Evolutionary conservation across 2,329 filamentous ascomycete species (phyloP), one percentile per base, ranked within the genome.

Genomic region (Ophiocordyceps camponoti-leonardi): DNA sequence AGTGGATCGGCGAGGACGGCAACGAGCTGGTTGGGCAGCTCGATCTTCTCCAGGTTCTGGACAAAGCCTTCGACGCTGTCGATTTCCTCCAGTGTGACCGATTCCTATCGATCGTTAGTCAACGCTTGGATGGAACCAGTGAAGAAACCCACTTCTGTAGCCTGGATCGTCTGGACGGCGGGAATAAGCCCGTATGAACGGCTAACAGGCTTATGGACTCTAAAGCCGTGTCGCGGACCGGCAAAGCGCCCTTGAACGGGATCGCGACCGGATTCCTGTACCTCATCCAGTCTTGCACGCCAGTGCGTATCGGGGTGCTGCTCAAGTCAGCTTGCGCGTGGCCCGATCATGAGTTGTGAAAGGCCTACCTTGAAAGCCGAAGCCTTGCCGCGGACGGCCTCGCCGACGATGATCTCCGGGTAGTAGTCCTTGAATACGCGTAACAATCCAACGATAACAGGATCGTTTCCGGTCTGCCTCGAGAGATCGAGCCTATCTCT

Each of bases 381-480:
- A 1, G 77, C 76, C 48, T 73, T 72, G 35, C 76, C 76, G 45
- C 69, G 67, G 28, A 77, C 73, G 4, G 75, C 68, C 50, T 82
- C 81, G 20, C 81, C 83, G 14, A 90, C 73, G 48, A 93, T 85
- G 46, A 93, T 85, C 58, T 94, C 86, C 0, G 86, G 86, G 55
- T 90, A 93, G 61, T 90, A 93, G 58, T 90, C 86, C 58, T 92
- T 92, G 66, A 81, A 93, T n/a, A 90, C 77, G 46, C 82, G 75
- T 44, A 93, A 66, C 18, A 94, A 67, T 3, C 83, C 83, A 35
- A 83, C 71, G 33, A 94, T 66, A 44, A 79, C 73, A 43, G 81
- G 81, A 46, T 94, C 86, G 54, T 83, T 82, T 18, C 80, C 81
- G 5, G 69, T 73, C 54, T 77, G 73, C 41, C 76, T 64, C 3